phyloP scores from a whole-genome alignment of 495 filamentous ascomycete species.

The Aspergillus asperescens region DNA sequence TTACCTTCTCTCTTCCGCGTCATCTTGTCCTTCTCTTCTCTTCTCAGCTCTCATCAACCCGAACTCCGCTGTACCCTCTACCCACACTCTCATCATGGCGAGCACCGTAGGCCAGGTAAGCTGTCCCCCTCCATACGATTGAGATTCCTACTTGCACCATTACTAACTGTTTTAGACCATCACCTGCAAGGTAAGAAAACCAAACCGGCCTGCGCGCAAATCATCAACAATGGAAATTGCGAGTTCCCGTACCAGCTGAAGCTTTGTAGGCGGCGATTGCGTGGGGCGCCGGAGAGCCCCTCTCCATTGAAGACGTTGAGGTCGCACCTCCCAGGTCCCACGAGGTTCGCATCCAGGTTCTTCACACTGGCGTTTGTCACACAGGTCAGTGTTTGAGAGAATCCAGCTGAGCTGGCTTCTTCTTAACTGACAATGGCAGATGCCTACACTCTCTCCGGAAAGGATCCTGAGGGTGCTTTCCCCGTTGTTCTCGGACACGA shows the following conservation, averaged over 20 bases:
- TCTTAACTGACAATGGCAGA: constrained; percentile 52
- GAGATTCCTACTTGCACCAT: not conserved
- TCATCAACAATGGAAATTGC: constrained; percentile 1
- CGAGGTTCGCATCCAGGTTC: constrained; percentile 93
- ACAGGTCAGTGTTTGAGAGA: constrained; percentile 58
- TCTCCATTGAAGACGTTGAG: constrained; percentile 87
- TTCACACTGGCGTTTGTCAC: constrained; percentile 97
- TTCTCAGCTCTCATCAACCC: not conserved
- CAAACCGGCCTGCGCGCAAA: not conserved
- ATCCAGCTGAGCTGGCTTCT: not conserved
- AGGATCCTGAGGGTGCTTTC: constrained; percentile 97
- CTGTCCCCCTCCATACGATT: not conserved
- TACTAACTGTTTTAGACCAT: constrained; percentile 53
- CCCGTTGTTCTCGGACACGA: constrained; percentile 95
- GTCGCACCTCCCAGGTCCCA: constrained; percentile 86
- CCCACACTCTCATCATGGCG: constrained; percentile 30
- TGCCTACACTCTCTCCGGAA: constrained; percentile 96
- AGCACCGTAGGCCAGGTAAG: constrained; percentile 56
- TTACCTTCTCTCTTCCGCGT: constrained; percentile 2
- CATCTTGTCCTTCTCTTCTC: constrained; percentile 8
- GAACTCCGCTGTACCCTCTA: not conserved
- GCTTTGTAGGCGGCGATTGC: constrained; percentile 78
- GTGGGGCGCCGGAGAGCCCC: constrained; percentile 88
- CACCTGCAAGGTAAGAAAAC: constrained; percentile 68
- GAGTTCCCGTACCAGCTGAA: constrained; percentile 18